A percentile compares a stretch with the other conserved stretches of the same genome.
phyloP scores from a whole-genome alignment of 2,329 filamentous ascomycete species.

The Zalaria sp. region DNA sequence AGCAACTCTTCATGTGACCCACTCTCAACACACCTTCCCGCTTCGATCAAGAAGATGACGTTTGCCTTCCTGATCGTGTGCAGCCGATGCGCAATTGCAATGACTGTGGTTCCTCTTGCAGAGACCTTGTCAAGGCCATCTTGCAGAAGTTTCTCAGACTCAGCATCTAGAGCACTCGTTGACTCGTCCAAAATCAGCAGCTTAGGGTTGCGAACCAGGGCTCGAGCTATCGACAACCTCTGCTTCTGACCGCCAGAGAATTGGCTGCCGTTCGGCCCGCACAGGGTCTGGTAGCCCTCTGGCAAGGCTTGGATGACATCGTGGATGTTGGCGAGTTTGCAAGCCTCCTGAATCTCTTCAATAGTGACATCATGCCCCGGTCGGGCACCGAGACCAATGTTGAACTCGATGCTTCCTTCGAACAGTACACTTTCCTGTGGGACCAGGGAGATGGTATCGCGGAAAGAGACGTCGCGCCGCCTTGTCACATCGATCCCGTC shows the following conservation, averaged over 20 bases:
- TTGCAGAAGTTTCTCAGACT: slow-evolving; percentile 26
- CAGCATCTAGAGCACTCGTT: slow-evolving; percentile 28
- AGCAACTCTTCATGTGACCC: slow-evolving; percentile 36
- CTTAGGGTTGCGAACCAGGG: slow-evolving; percentile 26
- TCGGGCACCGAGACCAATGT: slow-evolving; percentile 26
- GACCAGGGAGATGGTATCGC: slow-evolving; percentile 29
- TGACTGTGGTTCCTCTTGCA: slow-evolving; percentile 19
- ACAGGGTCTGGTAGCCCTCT: slow-evolving; percentile 49
- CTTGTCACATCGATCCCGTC: slow-evolving; percentile 23
- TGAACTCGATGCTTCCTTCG: slow-evolving; percentile 28
- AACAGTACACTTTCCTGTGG: slow-evolving; percentile 34
- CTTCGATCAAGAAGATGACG: slow-evolving; percentile 33
- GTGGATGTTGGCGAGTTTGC: slow-evolving; percentile 55
- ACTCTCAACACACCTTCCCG: slow-evolving; percentile 32
- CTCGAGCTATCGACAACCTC: slow-evolving; percentile 27
- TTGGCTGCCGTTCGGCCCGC: slow-evolving; percentile 24
- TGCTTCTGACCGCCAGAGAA: slow-evolving; percentile 30
- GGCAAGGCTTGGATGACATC: slow-evolving; percentile 50
- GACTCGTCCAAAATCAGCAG: slow-evolving; percentile 28
- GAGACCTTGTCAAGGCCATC: slow-evolving; percentile 22
- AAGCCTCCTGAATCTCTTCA: slow-evolving; percentile 52
- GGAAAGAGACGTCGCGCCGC: slow-evolving; percentile 23
- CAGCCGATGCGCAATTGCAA: slow-evolving; percentile 31
- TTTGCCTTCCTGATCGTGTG: slow-evolving; percentile 27
- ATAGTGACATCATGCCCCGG: slow-evolving; percentile 42